Conservation (phyloP, 2,329 filamentous ascomycete genomes). For the Pseudohalonectria lignicola region DNA sequence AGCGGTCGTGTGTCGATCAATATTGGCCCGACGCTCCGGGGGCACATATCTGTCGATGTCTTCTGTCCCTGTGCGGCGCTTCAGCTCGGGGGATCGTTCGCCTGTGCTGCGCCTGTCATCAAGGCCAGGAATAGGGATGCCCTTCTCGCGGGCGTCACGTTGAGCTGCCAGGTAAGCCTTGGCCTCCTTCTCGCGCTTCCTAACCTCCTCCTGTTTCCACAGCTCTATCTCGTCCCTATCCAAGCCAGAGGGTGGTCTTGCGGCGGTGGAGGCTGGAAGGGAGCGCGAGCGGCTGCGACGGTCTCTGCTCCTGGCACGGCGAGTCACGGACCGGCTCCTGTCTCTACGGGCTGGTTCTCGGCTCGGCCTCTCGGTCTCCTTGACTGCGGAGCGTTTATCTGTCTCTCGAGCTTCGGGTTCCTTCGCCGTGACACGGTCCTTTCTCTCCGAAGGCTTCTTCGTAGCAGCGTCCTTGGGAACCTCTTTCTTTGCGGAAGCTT, state of each 20-base stretch:
- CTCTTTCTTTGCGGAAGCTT: not conserved
- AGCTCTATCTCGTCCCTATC: conserved; percentile 40
- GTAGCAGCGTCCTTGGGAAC: not conserved
- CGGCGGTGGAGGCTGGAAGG: conserved; percentile 4
- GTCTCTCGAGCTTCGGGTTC: not conserved
- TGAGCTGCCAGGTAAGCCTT: conserved; percentile 53
- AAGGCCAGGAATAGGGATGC: conserved; percentile 47
- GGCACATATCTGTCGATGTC: conserved; percentile 38
- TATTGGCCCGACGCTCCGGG: conserved; percentile 21
- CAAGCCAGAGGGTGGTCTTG: conserved; percentile 25
- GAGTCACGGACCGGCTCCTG: conserved; percentile 25
- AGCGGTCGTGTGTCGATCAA: conserved; percentile 16
- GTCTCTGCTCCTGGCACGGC: conserved; percentile 16
- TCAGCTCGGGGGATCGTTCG: conserved; percentile 31
- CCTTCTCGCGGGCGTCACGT: conserved; percentile 48
- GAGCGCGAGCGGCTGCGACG: conserved; percentile 23
- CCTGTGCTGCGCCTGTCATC: conserved; percentile 30
- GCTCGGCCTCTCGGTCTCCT: conserved; percentile 5
- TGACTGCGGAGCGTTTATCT: not conserved
- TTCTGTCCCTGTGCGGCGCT: conserved; percentile 24
- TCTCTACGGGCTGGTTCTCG: conserved; percentile 18
- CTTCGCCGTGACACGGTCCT: too few species aligned
- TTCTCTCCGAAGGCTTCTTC: not conserved
- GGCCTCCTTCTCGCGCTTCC: conserved; percentile 39
- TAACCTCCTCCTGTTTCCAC: conserved; percentile 51